These are phyloP conservation scores for Cardamine resedifolia DNA, from an alignment of 345 rosid species.

Conservation along the genomic window DNA sequence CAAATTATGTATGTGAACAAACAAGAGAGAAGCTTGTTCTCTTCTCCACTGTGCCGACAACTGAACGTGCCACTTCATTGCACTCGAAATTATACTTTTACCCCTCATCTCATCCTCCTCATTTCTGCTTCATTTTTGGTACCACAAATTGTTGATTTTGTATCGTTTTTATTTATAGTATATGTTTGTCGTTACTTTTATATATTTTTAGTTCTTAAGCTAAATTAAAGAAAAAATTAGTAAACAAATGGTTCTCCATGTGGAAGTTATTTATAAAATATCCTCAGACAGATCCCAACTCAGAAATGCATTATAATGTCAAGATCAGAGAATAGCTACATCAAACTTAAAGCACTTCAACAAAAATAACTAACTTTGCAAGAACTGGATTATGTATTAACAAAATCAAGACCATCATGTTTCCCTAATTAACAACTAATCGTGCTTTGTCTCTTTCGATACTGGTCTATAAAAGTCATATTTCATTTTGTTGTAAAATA, in stretches of 20 bases:
- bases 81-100: conserved; percentile 30
- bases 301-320: conserved; percentile 14
- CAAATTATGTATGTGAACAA: conserved; percentile 27
- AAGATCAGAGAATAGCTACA: neutral
- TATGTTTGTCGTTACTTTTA: neutral
- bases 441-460: neutral
- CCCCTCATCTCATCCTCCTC: conserved; percentile 26
- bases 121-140: neutral
- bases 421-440: conserved; percentile 2
- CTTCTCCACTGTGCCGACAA: conserved; percentile 40
- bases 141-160: neutral
- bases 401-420: conserved; percentile 19
- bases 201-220: neutral
- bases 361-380: neutral
- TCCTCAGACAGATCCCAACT: neutral
- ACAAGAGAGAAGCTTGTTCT: conserved; percentile 33
- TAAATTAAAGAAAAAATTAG: neutral
- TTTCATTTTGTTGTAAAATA: neutral
- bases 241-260: neutral
- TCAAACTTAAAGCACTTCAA: neutral
- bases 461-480: conserved; percentile 4
- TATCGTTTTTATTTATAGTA: neutral
- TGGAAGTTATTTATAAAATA: neutral
- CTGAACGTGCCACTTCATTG: conserved; percentile 36
- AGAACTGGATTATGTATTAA: neutral